Percentiles rank a stretch among this genome's conserved stretches.
Evolutionary conservation across 148 eudicot genomes (phyloP).

Genomic region (Chenopodium suecicum): DNA sequence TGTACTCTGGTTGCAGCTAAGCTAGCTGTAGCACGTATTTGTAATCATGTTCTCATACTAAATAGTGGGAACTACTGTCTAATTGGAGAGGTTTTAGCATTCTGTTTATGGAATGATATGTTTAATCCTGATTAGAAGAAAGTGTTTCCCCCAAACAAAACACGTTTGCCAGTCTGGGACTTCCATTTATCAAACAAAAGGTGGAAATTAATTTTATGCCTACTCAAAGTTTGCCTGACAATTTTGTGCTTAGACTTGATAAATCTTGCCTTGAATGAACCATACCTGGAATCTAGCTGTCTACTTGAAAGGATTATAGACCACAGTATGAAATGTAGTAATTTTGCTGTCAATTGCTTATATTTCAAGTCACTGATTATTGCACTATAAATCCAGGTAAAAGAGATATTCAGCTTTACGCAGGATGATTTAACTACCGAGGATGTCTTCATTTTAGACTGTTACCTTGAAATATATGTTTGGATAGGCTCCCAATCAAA

Average conservation of each 20-base stretch:
- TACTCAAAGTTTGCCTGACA: background rate
- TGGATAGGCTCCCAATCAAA: slow-evolving; percentile 40
- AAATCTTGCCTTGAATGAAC: background rate
- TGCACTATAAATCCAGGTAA: slow-evolving; percentile 11
- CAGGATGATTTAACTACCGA: slow-evolving; percentile 60
- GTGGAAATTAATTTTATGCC: background rate
- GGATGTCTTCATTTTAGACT: slow-evolving; percentile 48
- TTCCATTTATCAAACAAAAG: background rate
- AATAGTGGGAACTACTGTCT: background rate
- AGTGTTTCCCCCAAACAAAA: background rate
- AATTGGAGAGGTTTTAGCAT: background rate
- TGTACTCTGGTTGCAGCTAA: background rate
- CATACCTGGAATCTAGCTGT: too few relatives aligned
- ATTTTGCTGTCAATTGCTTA: background rate
- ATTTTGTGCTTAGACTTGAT: background rate
- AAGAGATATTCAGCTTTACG: slow-evolving; percentile 49
- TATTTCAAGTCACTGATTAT: background rate
- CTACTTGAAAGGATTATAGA: too few relatives aligned
- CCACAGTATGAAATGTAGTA: background rate
- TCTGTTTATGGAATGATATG: background rate
- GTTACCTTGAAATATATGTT: slow-evolving; percentile 42
- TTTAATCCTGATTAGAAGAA: background rate
- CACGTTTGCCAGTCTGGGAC: background rate
- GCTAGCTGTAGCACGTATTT: background rate
- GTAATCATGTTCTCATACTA: background rate